Evolutionary conservation across 495 filamentous ascomycete species (phyloP).

Genomic region (Aeminium ludgeri): DNA sequence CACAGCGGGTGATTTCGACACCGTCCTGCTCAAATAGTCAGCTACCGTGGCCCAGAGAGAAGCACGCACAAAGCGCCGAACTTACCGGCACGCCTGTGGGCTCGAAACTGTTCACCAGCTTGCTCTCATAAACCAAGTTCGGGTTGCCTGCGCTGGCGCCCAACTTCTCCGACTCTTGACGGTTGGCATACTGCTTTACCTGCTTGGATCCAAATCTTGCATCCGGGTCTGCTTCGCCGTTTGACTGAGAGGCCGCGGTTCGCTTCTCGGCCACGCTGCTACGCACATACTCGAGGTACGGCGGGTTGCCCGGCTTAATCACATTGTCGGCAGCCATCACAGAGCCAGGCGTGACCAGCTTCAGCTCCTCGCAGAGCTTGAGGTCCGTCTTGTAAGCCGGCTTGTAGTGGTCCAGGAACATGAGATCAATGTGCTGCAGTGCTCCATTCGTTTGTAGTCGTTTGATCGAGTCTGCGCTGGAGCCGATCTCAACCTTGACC

Average conservation of each 20-base stretch:
- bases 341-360: conserved; percentile 41
- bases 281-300: conserved; percentile 50
- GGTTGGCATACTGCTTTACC: conserved; percentile 26
- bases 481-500: conserved; percentile 49
- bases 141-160: conserved; percentile 45
- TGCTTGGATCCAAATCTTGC: conserved; percentile 17
- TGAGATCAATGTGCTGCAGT: conserved; percentile 42
- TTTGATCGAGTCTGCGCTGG: conserved; percentile 41
- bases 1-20: conserved; percentile 52
- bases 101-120: conserved; percentile 47
- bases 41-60: neutral
- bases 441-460: conserved; percentile 35
- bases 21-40: conserved; percentile 39
- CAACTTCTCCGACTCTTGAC: conserved; percentile 28
- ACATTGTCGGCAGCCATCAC: conserved; percentile 61
- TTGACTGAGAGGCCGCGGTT: conserved; percentile 15
- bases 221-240: conserved; percentile 16
- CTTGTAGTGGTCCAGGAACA: conserved; percentile 66
- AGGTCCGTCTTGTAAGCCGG: conserved; percentile 52
- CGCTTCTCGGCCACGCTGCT: conserved; percentile 35
- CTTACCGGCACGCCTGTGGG: conserved; percentile 43
- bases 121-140: conserved; percentile 50
- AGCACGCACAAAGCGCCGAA: neutral
- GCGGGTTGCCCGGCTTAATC: conserved; percentile 56
- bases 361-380: conserved; percentile 53